Base-by-base conservation (phyloP, 768 basidiomycete genomes). In the Suillus tomentosus region DNA sequence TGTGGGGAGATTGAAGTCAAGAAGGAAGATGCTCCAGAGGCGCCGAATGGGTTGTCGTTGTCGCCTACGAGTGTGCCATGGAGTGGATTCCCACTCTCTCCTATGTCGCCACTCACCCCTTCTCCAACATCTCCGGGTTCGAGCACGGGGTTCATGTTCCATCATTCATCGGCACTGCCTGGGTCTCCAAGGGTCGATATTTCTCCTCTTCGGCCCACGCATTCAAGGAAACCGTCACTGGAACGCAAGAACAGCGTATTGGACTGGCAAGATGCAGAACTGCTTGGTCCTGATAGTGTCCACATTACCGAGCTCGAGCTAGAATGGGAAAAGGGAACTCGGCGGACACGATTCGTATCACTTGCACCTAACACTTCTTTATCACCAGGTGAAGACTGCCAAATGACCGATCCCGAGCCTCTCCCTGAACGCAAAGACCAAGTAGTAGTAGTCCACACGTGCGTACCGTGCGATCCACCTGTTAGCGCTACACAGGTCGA, bases 401-500 rank as follows among this genome's bases (percentile, higher is more conserved):
- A 27, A 43, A 40, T 51, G 42, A 10, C 40, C 7, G 40, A 31
- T 42, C 24, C 27, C 17, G 24, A 57, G 10, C 39, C 58, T 50
- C 24, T n/a, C n/a, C 58, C 39, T 5, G 19, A 54, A 36, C 19
- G 53, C 11, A 54, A 19, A 19, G 57, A 58, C 5, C 67, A 81
- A 45, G 72, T 77, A 19, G 81, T 87, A 40, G 82, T 90, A 3
- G 85, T 90, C 42, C 84, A 81, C 72, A 89, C 90, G 56, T 86
- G 86, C 68, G 79, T 83, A 66, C 88, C 87, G 22, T 87, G 85
- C 75, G 78, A 74, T 10, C 88, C 88, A 55, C 77, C 85, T 39
- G 84, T 91, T 64, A 84, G 79, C 69, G 89, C 89, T 40, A 89
- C 86, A 5, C 85, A 88, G 70, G 76, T 89, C 62, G 89, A 91